Evolutionary conservation across 305 asterid genomes (phyloP), one percentile per base, ranked within the genome.

Genomic region (Solanum hybrid): DNA sequence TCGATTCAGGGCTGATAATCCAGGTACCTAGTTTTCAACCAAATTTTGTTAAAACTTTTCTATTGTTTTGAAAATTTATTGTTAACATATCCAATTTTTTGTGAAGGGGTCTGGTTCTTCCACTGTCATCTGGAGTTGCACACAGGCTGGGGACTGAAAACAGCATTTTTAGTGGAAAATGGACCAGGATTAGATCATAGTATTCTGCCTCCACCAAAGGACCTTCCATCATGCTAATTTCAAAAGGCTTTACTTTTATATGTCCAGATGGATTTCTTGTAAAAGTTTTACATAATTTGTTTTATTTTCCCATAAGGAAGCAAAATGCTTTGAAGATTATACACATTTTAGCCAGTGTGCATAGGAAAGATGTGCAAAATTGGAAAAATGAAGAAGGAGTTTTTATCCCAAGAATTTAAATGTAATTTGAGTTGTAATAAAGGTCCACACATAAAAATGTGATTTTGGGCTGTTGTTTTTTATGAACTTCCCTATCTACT

Each of bases 121-220:
- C 97, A 94, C 56, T 94, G 97, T 91, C 96, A 95, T 78, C 86
- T 95, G 93, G 97, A 95, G 91, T 88, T 95, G 72, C 97, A 95
- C 22, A 94, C 97, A 7, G 94, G 96, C 8, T 94, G 95, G 95
- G 96, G 96, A 3, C 87, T 95, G 88, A 95, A 95, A 92, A 91
- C 86, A 14, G 96, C 97, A 40, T 95, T 94, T 76, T 91, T 94
- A 17, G 97, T 94, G 78, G 95, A 94, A 78, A 90, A 94, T 84
- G 97, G 97, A 72, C 92, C 93, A 9, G 92, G 88, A 60, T 12
- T 89, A 24, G 90, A 93, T 60, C 91, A 92, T 56, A 87, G 89
- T 14, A 85, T 95, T 84, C 64, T 93, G 71, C 96, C 97, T 40
- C 96, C 96, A 85, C 97, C 97, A 4, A 92, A 92, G 86, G 94